These are phyloP conservation scores for Fusarium sp. DNA, from an alignment of 2,329 filamentous ascomycete genomes.

Conservation along the genomic window DNA sequence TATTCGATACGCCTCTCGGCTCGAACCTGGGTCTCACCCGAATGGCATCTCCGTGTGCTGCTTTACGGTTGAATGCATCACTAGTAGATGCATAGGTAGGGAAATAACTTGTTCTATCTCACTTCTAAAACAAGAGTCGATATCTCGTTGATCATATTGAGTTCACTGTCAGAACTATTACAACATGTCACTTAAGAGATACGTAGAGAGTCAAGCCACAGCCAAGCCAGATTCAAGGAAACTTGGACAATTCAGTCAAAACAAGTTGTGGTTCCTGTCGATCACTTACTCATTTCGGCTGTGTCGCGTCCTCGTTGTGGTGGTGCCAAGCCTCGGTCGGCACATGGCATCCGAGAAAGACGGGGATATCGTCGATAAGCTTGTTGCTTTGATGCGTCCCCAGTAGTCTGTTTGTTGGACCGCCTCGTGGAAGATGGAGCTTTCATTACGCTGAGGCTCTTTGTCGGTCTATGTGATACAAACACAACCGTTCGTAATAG, in stretches of 20 bases:
- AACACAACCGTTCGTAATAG: neutral
- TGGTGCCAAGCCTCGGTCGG: slow-evolving; percentile 36
- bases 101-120: neutral
- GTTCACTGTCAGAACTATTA: too few relatives aligned
- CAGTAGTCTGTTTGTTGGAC: slow-evolving; percentile 42
- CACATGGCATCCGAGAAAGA: slow-evolving; percentile 34
- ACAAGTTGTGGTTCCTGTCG: slow-evolving; percentile 26
- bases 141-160: neutral
- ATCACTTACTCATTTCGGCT: slow-evolving; percentile 13
- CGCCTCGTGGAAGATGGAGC: slow-evolving; percentile 4
- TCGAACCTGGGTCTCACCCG: slow-evolving; percentile 20
- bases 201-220: slow-evolving; percentile 25
- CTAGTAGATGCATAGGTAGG: neutral
- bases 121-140: neutral
- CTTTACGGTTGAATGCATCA: slow-evolving; percentile 19
- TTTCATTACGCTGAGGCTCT: slow-evolving; percentile 12
- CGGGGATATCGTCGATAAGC: slow-evolving; percentile 36
- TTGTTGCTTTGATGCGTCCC: slow-evolving; percentile 28
- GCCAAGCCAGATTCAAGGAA: slow-evolving; percentile 10
- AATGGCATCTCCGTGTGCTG: slow-evolving; percentile 9
- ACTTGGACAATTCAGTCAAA: slow-evolving; percentile 4
- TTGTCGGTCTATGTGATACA: slow-evolving; percentile 8
- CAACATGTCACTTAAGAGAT: neutral
- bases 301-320: neutral
- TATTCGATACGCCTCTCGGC: slow-evolving; percentile 16